phyloP scores from a whole-genome alignment of 2,329 filamentous ascomycete genomes.

The Phialophora macrospora region DNA sequence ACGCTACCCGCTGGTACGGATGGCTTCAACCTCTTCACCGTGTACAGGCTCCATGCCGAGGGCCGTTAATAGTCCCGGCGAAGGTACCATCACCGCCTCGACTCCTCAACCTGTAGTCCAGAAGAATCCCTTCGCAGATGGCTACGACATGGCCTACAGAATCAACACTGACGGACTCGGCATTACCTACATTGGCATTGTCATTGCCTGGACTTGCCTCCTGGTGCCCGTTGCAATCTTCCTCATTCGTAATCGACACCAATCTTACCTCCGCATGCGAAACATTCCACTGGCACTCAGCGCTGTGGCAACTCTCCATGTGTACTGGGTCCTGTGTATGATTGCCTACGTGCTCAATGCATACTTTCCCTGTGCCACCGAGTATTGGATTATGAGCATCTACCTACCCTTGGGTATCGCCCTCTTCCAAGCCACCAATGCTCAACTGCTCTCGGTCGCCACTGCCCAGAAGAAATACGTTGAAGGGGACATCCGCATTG shows the following conservation, averaged over 20 bases:
- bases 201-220: slow-evolving; percentile 44
- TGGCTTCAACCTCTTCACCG: slow-evolving; percentile 29
- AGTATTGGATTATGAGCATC: slow-evolving; percentile 71
- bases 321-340: slow-evolving; percentile 47
- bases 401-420: slow-evolving; percentile 69
- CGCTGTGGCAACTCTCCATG: slow-evolving; percentile 47
- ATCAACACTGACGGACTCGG: slow-evolving; percentile 40
- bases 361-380: slow-evolving; percentile 56
- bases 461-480: slow-evolving; percentile 54
- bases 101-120: slow-evolving; percentile 5
- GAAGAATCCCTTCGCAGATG: slow-evolving; percentile 23
- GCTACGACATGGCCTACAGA: slow-evolving; percentile 36
- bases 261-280: slow-evolving; percentile 47
- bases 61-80: slow-evolving; percentile 25
- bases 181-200: slow-evolving; percentile 36
- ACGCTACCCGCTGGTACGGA: slow-evolving; percentile 34
- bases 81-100: slow-evolving; percentile 10
- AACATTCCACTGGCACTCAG: slow-evolving; percentile 47
- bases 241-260: slow-evolving; percentile 44
- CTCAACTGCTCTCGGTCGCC: slow-evolving; percentile 64
- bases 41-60: slow-evolving; percentile 25
- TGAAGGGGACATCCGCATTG: slow-evolving; percentile 15
- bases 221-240: slow-evolving; percentile 43
- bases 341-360: slow-evolving; percentile 46
- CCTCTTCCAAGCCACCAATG: slow-evolving; percentile 68